Evolutionary conservation across 2,329 filamentous ascomycete species (phyloP), one percentile per base, ranked within the genome.

Genomic region (Metarhizium anisopliae): DNA sequence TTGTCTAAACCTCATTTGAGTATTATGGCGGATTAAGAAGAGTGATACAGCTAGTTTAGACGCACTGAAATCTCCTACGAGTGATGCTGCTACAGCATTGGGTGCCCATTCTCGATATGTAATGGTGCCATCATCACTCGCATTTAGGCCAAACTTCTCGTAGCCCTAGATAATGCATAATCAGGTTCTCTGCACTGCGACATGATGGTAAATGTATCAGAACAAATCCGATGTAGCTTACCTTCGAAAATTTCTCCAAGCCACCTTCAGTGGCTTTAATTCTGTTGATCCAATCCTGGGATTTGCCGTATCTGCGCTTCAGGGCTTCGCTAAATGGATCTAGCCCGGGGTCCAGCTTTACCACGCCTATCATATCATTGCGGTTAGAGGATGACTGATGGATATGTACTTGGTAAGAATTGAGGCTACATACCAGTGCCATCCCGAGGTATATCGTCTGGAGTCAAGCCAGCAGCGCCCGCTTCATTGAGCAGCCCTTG

Each of bases 61-160:
- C 85, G 62, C 76, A 92, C 88, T 99, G 78, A 97, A 99, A 64
- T 97, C 94, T 59, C 94, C 94, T 63, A 95, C 87, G 53, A 99
- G 80, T 68, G 85, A 91, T 52, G 94, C 94, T 66, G 88, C 80
- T 45, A 83, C 77, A 54, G 91, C 93, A 76, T 91, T 95, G 30
- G 94, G 92, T 1, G 94, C 94, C 94, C 94, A 99, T 80, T 99
- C 94, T 63, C 90, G 83, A 72, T 99, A 99, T 56, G 80, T 78
- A 62, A 99, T 90, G 70, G 92, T 91, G 70, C 90, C 90, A 65
- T 95, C 85, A 54, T 83, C 76, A 67, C 86, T 80, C 58, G 94
- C 85, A 62, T 89, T 90, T 72, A 99, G 83, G 55, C 94, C 94
- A 67, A 89, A 96, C 59, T 80, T 86, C 67, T 97, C 90, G 59